Evolutionary conservation across 345 rosid species (phyloP), one percentile per base, ranked within the genome.

Genomic region (Eucalyptus cloeziana): DNA sequence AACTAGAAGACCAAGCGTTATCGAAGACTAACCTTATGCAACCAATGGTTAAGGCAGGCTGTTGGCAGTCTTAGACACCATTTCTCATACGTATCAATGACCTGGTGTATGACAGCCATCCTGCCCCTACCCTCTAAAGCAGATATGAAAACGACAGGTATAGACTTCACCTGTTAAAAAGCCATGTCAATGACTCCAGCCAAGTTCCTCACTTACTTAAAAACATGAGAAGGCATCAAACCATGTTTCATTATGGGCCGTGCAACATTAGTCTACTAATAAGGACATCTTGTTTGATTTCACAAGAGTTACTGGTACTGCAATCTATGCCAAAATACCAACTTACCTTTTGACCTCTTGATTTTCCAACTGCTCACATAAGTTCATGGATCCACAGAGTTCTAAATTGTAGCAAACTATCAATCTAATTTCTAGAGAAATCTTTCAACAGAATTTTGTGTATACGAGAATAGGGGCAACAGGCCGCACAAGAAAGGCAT

Each of bases 51-150:
- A 43, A 98, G 96, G 27, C 96, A 95, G 49, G 98, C 96, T 13
- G 99, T 98, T 30, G 99, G 90, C 91, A 98, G 92, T 92, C 99
- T 97, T 85, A 90, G 93, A 91, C 99, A 96, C 99, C 99, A 97
- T 92, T 96, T 97, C 89, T 92, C 92, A 81, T 97, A 97, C 47
- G 97, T 94, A 76, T 93, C 95, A 27, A 93, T 91, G 51, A 97
- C 99, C 93, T 96, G 93, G 43, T 51, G 93, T 98, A 97, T 94
- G 86, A 98, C 98, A 67, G 94, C 93, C 47, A 91, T 87, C 51
- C 97, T 93, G 76, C 98, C 99, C 90, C 91, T 97, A 88, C 99
- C 98, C 86, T 98, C 98, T 92, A 96, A 89, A 52, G 99, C 99
- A 49, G 99, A 97, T 88, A 90, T 95, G 91, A 97, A 98, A 87